Conservation (phyloP, 352 stramenopile genomes). For the Phytophthora idaei region DNA sequence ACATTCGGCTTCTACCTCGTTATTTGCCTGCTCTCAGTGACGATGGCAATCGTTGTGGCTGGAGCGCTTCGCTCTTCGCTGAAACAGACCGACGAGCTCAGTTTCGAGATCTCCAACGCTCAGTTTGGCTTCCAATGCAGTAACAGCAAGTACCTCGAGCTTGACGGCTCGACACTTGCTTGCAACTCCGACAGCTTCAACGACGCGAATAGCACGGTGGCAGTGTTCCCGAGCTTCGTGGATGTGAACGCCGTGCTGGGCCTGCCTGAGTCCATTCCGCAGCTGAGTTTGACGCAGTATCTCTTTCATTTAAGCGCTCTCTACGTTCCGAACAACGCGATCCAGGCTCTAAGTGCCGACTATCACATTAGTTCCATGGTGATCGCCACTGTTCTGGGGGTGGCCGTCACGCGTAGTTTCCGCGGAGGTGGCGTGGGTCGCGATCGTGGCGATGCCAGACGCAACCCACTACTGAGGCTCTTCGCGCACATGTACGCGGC, state of each 20-base stretch:
- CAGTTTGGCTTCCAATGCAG: slow-evolving; percentile 69
- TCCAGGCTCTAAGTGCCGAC: slow-evolving; percentile 45
- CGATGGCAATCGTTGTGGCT: slow-evolving; percentile 37
- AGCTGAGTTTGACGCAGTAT: slow-evolving; percentile 51
- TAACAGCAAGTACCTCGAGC: slow-evolving; percentile 53
- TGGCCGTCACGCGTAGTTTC: slow-evolving; percentile 56
- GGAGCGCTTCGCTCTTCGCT: slow-evolving; percentile 39
- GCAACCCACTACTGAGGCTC: slow-evolving; percentile 63
- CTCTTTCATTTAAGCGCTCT: slow-evolving; percentile 44
- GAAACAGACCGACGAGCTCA: slow-evolving; percentile 38
- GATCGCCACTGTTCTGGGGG: slow-evolving; percentile 52
- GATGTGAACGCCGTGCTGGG: slow-evolving; percentile 47
- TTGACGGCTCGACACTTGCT: slow-evolving; percentile 32
- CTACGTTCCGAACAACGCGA: slow-evolving; percentile 62
- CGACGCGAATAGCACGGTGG: slow-evolving; percentile 14
- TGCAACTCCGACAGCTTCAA: slow-evolving; percentile 22
- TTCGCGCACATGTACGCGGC: slow-evolving; percentile 67
- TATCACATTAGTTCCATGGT: slow-evolving; percentile 55
- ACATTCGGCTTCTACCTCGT: slow-evolving; percentile 44
- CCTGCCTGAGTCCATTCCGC: slow-evolving; percentile 46
- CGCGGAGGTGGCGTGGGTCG: slow-evolving; percentile 36
- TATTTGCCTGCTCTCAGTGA: slow-evolving; percentile 34
- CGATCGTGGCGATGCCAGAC: slow-evolving; percentile 42
- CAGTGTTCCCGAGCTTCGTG: slow-evolving; percentile 56
- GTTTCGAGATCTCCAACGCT: slow-evolving; percentile 29